phyloP scores from a whole-genome alignment of 495 filamentous ascomycete species.

The Penicillium alfredii region DNA sequence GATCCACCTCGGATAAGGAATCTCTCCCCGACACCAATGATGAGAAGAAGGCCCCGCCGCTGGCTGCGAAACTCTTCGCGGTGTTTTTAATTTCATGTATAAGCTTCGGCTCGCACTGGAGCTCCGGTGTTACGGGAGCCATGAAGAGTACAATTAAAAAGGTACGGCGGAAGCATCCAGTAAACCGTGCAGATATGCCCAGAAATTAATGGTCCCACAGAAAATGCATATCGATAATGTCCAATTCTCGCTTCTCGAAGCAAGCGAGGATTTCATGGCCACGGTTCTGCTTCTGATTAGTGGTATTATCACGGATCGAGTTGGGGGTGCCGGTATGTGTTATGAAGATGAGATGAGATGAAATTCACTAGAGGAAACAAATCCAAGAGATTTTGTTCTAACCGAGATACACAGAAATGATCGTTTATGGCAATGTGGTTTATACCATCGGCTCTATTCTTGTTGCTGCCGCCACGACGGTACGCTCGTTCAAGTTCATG shows the following conservation, averaged over 20 bases:
- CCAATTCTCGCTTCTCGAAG: slow-evolving; percentile 39
- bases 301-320: slow-evolving; percentile 38
- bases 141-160: slow-evolving; percentile 45
- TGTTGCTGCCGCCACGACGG: slow-evolving; percentile 35
- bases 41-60: slow-evolving; percentile 26
- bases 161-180: slow-evolving; percentile 19
- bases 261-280: slow-evolving; percentile 44
- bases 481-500: slow-evolving; percentile 43
- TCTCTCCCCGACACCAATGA: slow-evolving; percentile 3
- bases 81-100: slow-evolving; percentile 38
- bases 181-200: too few species aligned
- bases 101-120: slow-evolving; percentile 41
- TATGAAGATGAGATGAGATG: too few species aligned
- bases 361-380: background rate
- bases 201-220: too few species aligned
- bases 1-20: background rate
- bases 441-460: slow-evolving; percentile 44
- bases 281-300: slow-evolving; percentile 38
- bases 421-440: slow-evolving; percentile 40
- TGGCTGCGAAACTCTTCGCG: slow-evolving; percentile 28
- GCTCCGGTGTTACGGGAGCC: slow-evolving; percentile 36
- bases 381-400: background rate
- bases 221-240: slow-evolving; percentile 37
- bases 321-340: slow-evolving; percentile 37
- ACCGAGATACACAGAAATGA: slow-evolving; percentile 25